phyloP scores from a whole-genome alignment of 306 rosid species.

The Vigna trinervia region DNA sequence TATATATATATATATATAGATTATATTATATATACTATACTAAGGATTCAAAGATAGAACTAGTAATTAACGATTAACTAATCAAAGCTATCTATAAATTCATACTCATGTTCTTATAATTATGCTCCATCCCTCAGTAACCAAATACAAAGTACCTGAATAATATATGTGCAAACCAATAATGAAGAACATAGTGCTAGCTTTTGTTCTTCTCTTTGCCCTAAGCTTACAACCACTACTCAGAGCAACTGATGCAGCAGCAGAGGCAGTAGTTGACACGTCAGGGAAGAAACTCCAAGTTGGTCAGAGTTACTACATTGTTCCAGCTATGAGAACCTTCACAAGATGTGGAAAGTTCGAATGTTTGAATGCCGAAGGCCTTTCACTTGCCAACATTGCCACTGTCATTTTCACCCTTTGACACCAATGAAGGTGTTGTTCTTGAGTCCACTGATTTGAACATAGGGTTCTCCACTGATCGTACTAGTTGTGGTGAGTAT shows the following conservation, averaged over 20 bases:
- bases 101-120: not conserved
- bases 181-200: slow-evolving; percentile 26
- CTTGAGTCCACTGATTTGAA: slow-evolving; percentile 54
- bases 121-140: not conserved
- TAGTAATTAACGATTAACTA: not conserved
- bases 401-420: slow-evolving; percentile 41
- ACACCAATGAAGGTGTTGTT: slow-evolving; percentile 42
- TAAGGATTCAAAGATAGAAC: not conserved
- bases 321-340: not conserved
- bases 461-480: slow-evolving; percentile 40
- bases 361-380: not conserved
- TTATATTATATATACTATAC: not conserved
- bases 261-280: slow-evolving; percentile 48
- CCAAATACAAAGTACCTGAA: not conserved
- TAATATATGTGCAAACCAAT: not conserved
- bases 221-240: slow-evolving; percentile 4
- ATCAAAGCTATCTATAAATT: not conserved
- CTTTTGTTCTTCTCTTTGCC: not conserved
- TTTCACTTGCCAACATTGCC: slow-evolving; percentile 33
- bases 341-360: not conserved
- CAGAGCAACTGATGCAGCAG: slow-evolving; percentile 25
- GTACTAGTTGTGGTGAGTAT: not conserved
- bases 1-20: not conserved
- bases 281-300: slow-evolving; percentile 34
- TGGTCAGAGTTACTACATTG: slow-evolving; percentile 34